Conservation (phyloP, 2,329 filamentous ascomycete genomes). For the Dryadomyces quercivorus region DNA sequence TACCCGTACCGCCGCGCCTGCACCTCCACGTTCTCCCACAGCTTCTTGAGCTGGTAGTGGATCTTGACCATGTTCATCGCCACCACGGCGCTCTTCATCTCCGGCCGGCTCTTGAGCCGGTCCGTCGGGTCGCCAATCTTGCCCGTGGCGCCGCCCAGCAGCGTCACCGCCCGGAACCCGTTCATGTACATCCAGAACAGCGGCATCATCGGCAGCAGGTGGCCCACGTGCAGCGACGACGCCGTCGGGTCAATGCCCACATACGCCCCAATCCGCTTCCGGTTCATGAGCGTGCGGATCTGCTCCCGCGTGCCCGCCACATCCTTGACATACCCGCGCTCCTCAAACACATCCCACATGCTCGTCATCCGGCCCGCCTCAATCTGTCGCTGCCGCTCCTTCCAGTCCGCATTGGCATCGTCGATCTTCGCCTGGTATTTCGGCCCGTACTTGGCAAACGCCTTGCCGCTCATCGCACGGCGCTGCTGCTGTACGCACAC, state of each 20-base stretch:
- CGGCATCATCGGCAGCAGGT: slow-evolving; percentile 71
- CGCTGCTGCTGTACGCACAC: slow-evolving; percentile 8
- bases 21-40: slow-evolving; percentile 63
- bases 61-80: slow-evolving; percentile 56
- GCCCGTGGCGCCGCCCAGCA: slow-evolving; percentile 64
- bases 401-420: slow-evolving; percentile 34
- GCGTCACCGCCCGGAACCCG: slow-evolving; percentile 53
- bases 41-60: slow-evolving; percentile 53
- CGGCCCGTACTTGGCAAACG: slow-evolving; percentile 12
- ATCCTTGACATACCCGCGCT: slow-evolving; percentile 63
- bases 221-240: slow-evolving; percentile 66
- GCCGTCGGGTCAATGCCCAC: slow-evolving; percentile 77
- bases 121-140: slow-evolving; percentile 70
- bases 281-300: slow-evolving; percentile 51
- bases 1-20: slow-evolving; percentile 56
- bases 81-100: slow-evolving; percentile 37
- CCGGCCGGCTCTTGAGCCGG: slow-evolving; percentile 48
- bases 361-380: slow-evolving; percentile 34
- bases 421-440: slow-evolving; percentile 31
- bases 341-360: slow-evolving; percentile 54
- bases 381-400: slow-evolving; percentile 32
- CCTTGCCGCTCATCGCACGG: slow-evolving; percentile 8
- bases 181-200: slow-evolving; percentile 75
- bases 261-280: slow-evolving; percentile 59
- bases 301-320: slow-evolving; percentile 42